Conservation (phyloP, 1,284 basidiomycete genomes). For the Tilletia horrida region DNA sequence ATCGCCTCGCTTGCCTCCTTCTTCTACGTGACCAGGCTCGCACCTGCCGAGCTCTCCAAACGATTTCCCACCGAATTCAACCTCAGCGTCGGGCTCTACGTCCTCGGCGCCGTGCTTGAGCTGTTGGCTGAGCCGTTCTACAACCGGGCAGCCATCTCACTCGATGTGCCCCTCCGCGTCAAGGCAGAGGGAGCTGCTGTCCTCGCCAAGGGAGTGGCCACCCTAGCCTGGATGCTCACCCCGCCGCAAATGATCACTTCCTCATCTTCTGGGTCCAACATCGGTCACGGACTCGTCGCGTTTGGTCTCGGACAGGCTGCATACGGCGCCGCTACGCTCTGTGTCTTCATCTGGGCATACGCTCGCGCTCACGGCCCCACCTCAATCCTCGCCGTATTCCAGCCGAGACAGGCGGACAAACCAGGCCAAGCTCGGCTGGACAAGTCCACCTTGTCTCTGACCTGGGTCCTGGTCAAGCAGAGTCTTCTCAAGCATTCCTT, state of each 20-base stretch:
- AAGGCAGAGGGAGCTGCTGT: conserved; percentile 46
- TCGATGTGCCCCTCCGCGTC: conserved; percentile 35
- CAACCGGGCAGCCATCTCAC: conserved; percentile 34
- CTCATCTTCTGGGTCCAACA: neutral
- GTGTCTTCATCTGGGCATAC: conserved; percentile 19
- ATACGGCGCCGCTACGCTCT: conserved; percentile 37
- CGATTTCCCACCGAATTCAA: conserved; percentile 29
- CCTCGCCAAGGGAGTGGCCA: conserved; percentile 34
- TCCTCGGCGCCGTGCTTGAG: conserved; percentile 43
- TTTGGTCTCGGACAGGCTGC: conserved; percentile 44
- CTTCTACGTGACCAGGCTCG: conserved; percentile 32
- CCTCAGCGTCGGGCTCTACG: conserved; percentile 38
- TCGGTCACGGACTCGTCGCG: conserved; percentile 31
- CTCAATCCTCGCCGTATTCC: neutral
- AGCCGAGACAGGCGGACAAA: neutral
- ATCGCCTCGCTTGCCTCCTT: conserved; percentile 28
- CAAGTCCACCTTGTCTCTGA: conserved; percentile 56
- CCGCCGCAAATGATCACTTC: neutral
- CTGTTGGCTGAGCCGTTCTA: conserved; percentile 46
- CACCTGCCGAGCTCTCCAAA: conserved; percentile 30
- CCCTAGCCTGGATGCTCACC: conserved; percentile 19
- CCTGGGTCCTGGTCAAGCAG: conserved; percentile 76
- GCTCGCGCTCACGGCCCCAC: neutral
- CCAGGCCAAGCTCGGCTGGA: neutral
- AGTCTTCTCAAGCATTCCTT: conserved; percentile 87